Conservation (phyloP, 2,329 filamentous ascomycete species). For the Zarea fungicola region DNA sequence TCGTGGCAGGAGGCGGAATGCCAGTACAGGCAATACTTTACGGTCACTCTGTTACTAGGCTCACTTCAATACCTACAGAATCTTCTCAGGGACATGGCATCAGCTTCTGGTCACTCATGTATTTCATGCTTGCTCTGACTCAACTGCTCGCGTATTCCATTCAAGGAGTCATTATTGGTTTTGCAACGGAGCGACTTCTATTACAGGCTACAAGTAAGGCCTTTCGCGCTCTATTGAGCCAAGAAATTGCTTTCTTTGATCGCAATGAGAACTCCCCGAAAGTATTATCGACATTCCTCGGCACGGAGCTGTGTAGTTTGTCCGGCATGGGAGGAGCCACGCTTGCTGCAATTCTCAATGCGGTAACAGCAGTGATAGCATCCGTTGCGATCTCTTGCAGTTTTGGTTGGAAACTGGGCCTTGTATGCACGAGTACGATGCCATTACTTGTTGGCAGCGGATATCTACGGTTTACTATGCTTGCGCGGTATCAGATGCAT, state of each 20-base stretch:
- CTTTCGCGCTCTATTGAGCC: slow-evolving; percentile 82
- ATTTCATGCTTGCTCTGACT: slow-evolving; percentile 72
- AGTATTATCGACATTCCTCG: slow-evolving; percentile 80
- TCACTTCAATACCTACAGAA: slow-evolving; percentile 49
- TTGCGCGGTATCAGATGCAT: slow-evolving; percentile 71
- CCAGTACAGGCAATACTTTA: slow-evolving; percentile 49
- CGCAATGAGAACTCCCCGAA: slow-evolving; percentile 83
- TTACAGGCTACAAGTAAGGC: slow-evolving; percentile 76
- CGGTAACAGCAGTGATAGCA: slow-evolving; percentile 72
- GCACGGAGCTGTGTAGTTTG: slow-evolving; percentile 82
- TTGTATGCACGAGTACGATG: too few relatives aligned
- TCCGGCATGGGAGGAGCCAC: slow-evolving; percentile 84
- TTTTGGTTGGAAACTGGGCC: too few relatives aligned
- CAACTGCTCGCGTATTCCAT: slow-evolving; percentile 63
- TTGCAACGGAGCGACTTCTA: slow-evolving; percentile 80
- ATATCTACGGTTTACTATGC: slow-evolving; percentile 83
- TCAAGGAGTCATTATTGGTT: slow-evolving; percentile 73
- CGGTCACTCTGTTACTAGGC: slow-evolving; percentile 52
- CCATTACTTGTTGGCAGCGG: slow-evolving; percentile 74
- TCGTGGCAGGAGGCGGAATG: too few relatives aligned
- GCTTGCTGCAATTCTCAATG: slow-evolving; percentile 78
- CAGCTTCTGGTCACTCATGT: slow-evolving; percentile 88
- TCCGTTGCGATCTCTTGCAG: too few relatives aligned
- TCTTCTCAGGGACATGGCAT: slow-evolving; percentile 63
- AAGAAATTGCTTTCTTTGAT: slow-evolving; percentile 92